Base-by-base conservation (phyloP, 768 basidiomycete species). In the Albatrellus ellisii region DNA sequence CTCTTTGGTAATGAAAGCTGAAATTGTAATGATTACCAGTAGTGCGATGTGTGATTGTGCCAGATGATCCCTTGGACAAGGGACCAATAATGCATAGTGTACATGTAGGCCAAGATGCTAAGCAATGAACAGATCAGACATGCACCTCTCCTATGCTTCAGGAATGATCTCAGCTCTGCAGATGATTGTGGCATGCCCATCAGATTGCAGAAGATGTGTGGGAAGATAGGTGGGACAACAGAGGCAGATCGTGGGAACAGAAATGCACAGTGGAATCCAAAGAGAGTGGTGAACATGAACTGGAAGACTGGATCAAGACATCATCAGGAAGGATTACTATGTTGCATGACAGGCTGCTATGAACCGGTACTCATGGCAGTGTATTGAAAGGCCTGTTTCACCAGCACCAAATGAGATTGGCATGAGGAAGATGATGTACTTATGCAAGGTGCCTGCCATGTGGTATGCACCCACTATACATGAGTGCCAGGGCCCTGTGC, bases 201-300 rank as follows among this genome's bases (percentile, higher is more conserved):
- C 38, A 84, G 58, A 55, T 99, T 99, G 67, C 95, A 98, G 56
- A 90, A 94, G 1, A 83, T 62, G 55, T 99, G 95, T 0, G 89
- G 76, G 7, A 71, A 60, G 42, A 91, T 69, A 2, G 91, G 67
- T 1, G 90, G 81, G 24, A 81, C 59, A 45, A 97, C 61, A 4
- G 89, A 91, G 12, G 81, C 77, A 4, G 91, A 90, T 37, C 84
- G 76, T 6, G 94, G 67, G 62, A 91, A 89, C 32, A 95, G 70
- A 60, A 76, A 95, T 4, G 87, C 72, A 18, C 77, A 79, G 59
- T 83, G 84, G 59, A 80, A 85, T 4, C 95, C 95, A 52, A 98
- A 72, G 60, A 97, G 53, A 3, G 87, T 90, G 6, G 95, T 99
- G 60, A 97, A 99, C 3, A 67, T 55, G 18, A 92, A 68, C 61